These are phyloP conservation scores for Kodamaea sp. DNA, from an alignment of 1,139 yeast genomes.

Conservation along the genomic window DNA sequence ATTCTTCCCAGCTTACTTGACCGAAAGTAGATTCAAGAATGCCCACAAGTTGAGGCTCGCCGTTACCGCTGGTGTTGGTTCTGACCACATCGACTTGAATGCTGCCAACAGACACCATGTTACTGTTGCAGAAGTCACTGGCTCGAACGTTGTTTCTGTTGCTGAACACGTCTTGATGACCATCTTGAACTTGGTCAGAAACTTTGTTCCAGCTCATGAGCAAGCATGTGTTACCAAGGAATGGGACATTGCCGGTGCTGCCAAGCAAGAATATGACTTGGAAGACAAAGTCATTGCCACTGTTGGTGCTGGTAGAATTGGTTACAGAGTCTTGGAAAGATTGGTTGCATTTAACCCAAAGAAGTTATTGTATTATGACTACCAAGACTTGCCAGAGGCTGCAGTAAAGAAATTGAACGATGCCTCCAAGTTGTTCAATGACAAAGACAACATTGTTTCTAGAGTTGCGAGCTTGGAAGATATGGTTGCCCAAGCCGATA, in stretches of 20 bases:
- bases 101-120: conserved; percentile 65
- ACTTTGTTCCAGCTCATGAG: conserved; percentile 76
- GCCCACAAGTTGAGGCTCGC: conserved; percentile 73
- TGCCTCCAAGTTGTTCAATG: conserved; percentile 38
- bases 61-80: conserved; percentile 82
- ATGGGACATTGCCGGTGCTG: conserved; percentile 80
- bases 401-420: conserved; percentile 51
- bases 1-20: conserved; percentile 78
- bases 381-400: conserved; percentile 61
- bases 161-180: conserved; percentile 82
- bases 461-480: conserved; percentile 65
- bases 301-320: conserved; percentile 82
- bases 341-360: conserved; percentile 71
- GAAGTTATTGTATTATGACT: conserved; percentile 71
- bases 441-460: conserved; percentile 42
- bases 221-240: conserved; percentile 51
- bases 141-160: conserved; percentile 75
- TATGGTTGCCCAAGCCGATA: conserved; percentile 63
- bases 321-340: conserved; percentile 71
- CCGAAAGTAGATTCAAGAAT: conserved; percentile 59
- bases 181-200: conserved; percentile 66
- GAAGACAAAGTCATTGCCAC: conserved; percentile 77
- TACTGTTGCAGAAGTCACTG: conserved; percentile 77
- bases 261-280: conserved; percentile 69
- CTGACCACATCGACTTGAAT: conserved; percentile 73